phyloP scores from a whole-genome alignment of 2,329 filamentous ascomycete species.

The Fusarium metavorans region DNA sequence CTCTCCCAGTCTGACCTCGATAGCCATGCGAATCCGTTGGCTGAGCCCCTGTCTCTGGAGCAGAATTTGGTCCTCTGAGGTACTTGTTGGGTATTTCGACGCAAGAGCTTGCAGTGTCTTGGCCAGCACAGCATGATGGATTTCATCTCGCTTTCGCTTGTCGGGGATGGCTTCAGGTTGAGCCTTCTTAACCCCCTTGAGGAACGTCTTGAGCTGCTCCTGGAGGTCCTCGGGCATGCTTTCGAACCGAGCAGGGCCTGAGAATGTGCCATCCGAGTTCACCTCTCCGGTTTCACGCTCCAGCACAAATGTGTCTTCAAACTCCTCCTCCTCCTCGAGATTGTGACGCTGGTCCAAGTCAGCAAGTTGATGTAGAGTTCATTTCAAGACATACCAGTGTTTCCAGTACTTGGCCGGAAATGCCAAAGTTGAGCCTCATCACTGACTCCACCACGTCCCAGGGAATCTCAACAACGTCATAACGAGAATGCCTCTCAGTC shows the following conservation, averaged over 20 bases:
- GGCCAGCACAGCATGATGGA: constrained; percentile 56
- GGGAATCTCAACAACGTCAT: constrained; percentile 86
- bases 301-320: constrained; percentile 82
- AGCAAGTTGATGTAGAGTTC: constrained; percentile 23
- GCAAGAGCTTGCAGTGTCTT: constrained; percentile 54
- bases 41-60: constrained; percentile 46
- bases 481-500: constrained; percentile 79
- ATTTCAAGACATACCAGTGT: constrained; percentile 53
- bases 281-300: constrained; percentile 67
- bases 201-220: constrained; percentile 62
- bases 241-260: constrained; percentile 52
- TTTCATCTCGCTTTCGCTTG: constrained; percentile 62
- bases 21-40: constrained; percentile 68
- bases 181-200: constrained; percentile 62
- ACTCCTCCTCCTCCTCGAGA: constrained; percentile 73
- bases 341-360: constrained; percentile 51
- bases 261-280: constrained; percentile 60
- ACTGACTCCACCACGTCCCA: constrained; percentile 68
- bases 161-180: constrained; percentile 58
- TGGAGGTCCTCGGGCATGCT: constrained; percentile 63
- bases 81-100: constrained; percentile 57
- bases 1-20: constrained; percentile 77
- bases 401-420: constrained; percentile 54
- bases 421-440: constrained; percentile 53
- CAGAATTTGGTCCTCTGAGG: constrained; percentile 55